phyloP scores from a whole-genome alignment of 441 rosid species.

The Viola pubescens region DNA sequence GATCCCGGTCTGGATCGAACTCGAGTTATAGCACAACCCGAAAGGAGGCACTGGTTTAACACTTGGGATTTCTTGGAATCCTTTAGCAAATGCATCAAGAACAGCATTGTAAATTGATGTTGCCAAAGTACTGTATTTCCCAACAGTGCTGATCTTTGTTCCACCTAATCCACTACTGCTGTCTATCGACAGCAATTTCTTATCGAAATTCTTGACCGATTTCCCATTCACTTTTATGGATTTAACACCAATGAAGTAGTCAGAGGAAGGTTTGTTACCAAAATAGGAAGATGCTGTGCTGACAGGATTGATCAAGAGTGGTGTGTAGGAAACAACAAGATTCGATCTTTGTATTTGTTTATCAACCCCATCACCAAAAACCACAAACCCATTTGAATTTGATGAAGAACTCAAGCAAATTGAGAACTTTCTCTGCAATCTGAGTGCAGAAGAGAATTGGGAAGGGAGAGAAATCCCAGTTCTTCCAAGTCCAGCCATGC shows the following conservation, averaged over 20 bases:
- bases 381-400: conserved; percentile 12
- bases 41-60: conserved; percentile 25
- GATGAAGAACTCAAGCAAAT: conserved; percentile 23
- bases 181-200: conserved; percentile 23
- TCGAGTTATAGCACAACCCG: conserved; percentile 19
- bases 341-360: conserved; percentile 13
- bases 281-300: conserved; percentile 16
- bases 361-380: conserved; percentile 25
- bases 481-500: conserved; percentile 31
- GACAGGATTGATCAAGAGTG: conserved; percentile 25
- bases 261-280: conserved; percentile 18
- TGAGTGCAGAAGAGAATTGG: conserved; percentile 25
- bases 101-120: conserved; percentile 30
- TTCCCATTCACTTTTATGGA: conserved; percentile 28
- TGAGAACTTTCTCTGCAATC: conserved; percentile 21
- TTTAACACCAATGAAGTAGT: conserved; percentile 36
- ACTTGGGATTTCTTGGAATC: conserved; percentile 6
- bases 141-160: conserved; percentile 35
- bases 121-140: conserved; percentile 27
- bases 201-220: conserved; percentile 12
- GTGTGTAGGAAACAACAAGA: conserved; percentile 18
- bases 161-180: conserved; percentile 25
- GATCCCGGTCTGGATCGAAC: conserved; percentile 1
- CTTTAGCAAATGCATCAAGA: conserved; percentile 17
- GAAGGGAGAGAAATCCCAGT: conserved; percentile 21